A percentile compares a stretch with the other conserved stretches of the same genome.
phyloP scores from a whole-genome alignment of 2,329 filamentous ascomycete species.

The Dendryphion nanum region DNA sequence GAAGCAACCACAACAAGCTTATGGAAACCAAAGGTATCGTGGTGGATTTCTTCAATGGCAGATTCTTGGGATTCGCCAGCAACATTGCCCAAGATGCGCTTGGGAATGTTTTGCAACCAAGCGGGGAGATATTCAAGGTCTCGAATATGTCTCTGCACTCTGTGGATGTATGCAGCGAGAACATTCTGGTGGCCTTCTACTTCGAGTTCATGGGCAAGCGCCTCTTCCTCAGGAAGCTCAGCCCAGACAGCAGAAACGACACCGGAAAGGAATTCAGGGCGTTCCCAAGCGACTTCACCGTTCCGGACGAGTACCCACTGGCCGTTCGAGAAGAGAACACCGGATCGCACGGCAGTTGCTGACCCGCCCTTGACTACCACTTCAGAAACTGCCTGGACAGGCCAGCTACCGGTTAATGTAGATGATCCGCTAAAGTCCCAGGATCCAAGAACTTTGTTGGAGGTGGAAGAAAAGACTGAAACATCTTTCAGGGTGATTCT shows the following conservation, averaged over 20 bases:
- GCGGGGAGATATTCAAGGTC: slow-evolving; percentile 76
- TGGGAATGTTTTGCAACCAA: slow-evolving; percentile 69
- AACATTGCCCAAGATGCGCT: slow-evolving; percentile 59
- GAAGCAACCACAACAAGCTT: slow-evolving; percentile 83
- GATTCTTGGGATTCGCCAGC: slow-evolving; percentile 59
- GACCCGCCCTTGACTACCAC: slow-evolving; percentile 69
- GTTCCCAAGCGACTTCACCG: slow-evolving; percentile 74
- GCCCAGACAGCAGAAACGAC: slow-evolving; percentile 79
- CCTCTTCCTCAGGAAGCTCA: slow-evolving; percentile 70
- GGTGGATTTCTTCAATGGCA: slow-evolving; percentile 51
- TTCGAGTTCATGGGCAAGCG: slow-evolving; percentile 76
- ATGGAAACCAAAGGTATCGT: slow-evolving; percentile 83
- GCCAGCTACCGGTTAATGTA: slow-evolving; percentile 31
- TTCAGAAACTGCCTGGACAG: slow-evolving; percentile 74
- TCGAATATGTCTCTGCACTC: slow-evolving; percentile 74
- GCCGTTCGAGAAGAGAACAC: slow-evolving; percentile 61
- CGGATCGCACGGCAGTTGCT: slow-evolving; percentile 75
- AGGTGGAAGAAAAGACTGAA: slow-evolving; percentile 70
- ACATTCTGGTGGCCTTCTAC: slow-evolving; percentile 82
- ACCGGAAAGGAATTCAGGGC: slow-evolving; percentile 78
- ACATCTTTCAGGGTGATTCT: slow-evolving; percentile 75
- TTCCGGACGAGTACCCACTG: slow-evolving; percentile 86
- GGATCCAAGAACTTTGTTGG: slow-evolving; percentile 70
- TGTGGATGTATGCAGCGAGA: slow-evolving; percentile 80
- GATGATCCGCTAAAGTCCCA: slow-evolving; percentile 61